These are phyloP conservation scores for Hypericum androsaemum DNA, from an alignment of 345 rosid species.

Conservation along the genomic window DNA sequence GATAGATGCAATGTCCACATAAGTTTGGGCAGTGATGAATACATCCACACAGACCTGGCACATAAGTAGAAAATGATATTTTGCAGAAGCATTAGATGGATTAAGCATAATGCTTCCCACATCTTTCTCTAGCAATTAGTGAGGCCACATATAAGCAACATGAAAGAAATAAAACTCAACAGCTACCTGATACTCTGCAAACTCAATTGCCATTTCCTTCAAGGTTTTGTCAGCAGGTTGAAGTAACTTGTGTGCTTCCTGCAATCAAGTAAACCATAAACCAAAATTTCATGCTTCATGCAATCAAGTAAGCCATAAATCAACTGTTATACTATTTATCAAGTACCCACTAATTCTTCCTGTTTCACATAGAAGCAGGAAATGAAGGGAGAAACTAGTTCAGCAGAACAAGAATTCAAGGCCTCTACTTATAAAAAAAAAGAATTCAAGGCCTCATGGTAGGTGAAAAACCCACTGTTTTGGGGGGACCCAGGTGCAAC, in stretches of 20 bases:
- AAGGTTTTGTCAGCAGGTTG: constrained; percentile 83
- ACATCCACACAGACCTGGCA: constrained; percentile 92
- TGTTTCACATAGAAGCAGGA: too few relatives aligned
- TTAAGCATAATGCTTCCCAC: too few relatives aligned
- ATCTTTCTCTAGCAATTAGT: too few relatives aligned
- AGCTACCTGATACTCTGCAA: constrained; percentile 93
- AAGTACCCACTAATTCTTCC: too few relatives aligned
- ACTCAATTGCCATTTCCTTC: constrained; percentile 92
- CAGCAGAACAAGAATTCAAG: too few relatives aligned
- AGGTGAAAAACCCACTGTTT: too few relatives aligned
- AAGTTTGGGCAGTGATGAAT: constrained; percentile 78
- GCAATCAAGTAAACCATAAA: constrained; percentile 19
- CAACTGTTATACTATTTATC: constrained; percentile 26
- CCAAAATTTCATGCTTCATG: constrained; percentile 80
- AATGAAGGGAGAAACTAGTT: too few relatives aligned
- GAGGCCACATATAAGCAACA: too few relatives aligned
- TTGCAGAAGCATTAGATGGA: too few relatives aligned
- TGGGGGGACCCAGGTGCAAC: too few relatives aligned
- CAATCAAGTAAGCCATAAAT: constrained; percentile 16
- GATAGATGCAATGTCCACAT: constrained; percentile 83
- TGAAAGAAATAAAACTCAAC: not conserved
- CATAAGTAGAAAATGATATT: not conserved
- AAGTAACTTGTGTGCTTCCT: constrained; percentile 96
- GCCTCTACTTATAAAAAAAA: too few relatives aligned
- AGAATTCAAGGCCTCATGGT: too few relatives aligned